Conservation (phyloP, 768 basidiomycete genomes). For the Kwoniella dendrophila region DNA sequence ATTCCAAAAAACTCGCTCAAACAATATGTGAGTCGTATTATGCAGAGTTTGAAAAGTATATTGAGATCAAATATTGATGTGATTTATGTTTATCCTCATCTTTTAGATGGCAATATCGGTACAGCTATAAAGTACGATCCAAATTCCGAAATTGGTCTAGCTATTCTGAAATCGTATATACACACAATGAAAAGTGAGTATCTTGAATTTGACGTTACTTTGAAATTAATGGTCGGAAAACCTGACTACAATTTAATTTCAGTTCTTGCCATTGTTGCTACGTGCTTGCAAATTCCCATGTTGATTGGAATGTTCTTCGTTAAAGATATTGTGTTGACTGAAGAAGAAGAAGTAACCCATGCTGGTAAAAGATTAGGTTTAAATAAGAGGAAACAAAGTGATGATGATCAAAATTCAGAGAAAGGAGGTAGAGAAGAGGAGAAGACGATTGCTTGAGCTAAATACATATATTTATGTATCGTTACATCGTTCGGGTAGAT, state of each 20-base stretch:
- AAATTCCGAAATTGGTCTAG: constrained; percentile 18
- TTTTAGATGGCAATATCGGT: constrained; percentile 12
- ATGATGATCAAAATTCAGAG: not conserved
- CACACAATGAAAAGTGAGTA: constrained; percentile 20
- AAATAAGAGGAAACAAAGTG: not conserved
- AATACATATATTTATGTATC: too few relatives aligned
- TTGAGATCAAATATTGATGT: not conserved
- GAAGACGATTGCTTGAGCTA: not conserved
- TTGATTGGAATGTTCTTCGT: constrained; percentile 18
- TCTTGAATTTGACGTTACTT: not conserved
- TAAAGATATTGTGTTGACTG: constrained; percentile 9
- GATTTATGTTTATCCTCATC: not conserved
- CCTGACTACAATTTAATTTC: not conserved
- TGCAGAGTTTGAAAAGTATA: not conserved
- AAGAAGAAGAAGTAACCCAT: constrained; percentile 15
- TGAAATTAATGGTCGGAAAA: not conserved
- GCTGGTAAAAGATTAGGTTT: constrained; percentile 9
- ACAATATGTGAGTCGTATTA: constrained; percentile 11
- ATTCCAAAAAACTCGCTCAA: constrained; percentile 6
- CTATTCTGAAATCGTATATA: constrained; percentile 11
- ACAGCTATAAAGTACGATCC: constrained; percentile 17
- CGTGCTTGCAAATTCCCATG: constrained; percentile 17
- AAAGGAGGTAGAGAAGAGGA: not conserved
- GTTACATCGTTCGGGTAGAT: too few relatives aligned
- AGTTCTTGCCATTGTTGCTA: constrained; percentile 16